These are phyloP conservation scores for Colletotrichum zoysiae DNA, from an alignment of 2,329 filamentous ascomycete species.

Conservation along the genomic window DNA sequence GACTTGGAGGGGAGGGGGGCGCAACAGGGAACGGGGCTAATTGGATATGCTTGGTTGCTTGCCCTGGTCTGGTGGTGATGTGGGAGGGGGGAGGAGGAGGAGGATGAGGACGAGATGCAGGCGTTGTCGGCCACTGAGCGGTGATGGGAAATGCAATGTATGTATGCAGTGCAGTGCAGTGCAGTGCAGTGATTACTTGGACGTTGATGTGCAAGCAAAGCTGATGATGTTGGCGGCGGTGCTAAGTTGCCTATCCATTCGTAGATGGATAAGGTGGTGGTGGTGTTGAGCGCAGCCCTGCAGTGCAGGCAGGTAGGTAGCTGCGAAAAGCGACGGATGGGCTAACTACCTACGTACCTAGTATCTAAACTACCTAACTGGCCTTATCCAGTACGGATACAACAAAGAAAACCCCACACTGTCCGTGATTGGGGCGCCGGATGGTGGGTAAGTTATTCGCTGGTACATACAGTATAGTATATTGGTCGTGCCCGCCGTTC, in stretches of 20 bases:
- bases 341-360: neutral
- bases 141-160: neutral
- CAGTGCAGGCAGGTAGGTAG: slow-evolving; percentile 1
- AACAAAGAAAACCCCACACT: neutral
- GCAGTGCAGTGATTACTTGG: neutral
- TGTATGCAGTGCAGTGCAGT: too few relatives aligned
- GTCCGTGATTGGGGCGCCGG: neutral
- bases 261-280: too few relatives aligned
- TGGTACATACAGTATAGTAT: too few relatives aligned
- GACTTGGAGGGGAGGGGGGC: slow-evolving; percentile 25
- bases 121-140: neutral
- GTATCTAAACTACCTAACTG: too few relatives aligned
- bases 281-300: neutral
- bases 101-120: neutral
- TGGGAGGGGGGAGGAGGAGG: neutral
- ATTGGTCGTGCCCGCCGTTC: slow-evolving; percentile 7
- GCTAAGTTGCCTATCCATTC: too few relatives aligned
- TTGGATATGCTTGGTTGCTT: slow-evolving; percentile 29
- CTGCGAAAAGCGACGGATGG: slow-evolving; percentile 5
- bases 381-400: neutral
- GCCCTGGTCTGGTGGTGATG: slow-evolving; percentile 18
- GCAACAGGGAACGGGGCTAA: slow-evolving; percentile 35
- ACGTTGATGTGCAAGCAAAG: slow-evolving; percentile 4
- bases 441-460: neutral
- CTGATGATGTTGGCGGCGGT: neutral